Percentiles rank a stretch among this genome's conserved stretches.
Evolutionary conservation across 2,329 filamentous ascomycete species (phyloP).

Genomic region (Colletotrichum navitas): DNA sequence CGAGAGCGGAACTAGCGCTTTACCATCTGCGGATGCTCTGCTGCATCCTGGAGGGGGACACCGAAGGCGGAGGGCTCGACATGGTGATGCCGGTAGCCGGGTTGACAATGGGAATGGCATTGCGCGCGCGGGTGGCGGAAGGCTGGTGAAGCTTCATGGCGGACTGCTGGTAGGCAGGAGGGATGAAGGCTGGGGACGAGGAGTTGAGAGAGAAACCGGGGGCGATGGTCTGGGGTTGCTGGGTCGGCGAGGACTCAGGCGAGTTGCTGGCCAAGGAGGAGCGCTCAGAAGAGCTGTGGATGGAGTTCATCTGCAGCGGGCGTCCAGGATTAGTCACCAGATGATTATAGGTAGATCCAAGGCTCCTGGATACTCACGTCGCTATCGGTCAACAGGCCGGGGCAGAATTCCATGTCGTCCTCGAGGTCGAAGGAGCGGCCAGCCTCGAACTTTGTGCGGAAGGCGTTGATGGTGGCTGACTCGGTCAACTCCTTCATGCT

Average conservation of each 20-base stretch:
- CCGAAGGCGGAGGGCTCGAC: slow-evolving; percentile 85
- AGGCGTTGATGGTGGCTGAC: slow-evolving; percentile 79
- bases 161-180: slow-evolving; percentile 72
- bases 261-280: slow-evolving; percentile 96
- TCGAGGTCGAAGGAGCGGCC: slow-evolving; percentile 95
- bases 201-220: slow-evolving; percentile 82
- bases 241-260: slow-evolving; percentile 89
- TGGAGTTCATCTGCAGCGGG: slow-evolving; percentile 81
- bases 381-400: slow-evolving; percentile 89
- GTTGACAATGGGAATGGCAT: slow-evolving; percentile 98
- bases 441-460: slow-evolving; percentile 90
- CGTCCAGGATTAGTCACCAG: slow-evolving; percentile 48
- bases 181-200: slow-evolving; percentile 74
- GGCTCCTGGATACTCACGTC: slow-evolving; percentile 75
- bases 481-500: slow-evolving; percentile 90
- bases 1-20: slow-evolving; percentile 52
- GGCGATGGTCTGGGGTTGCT: slow-evolving; percentile 84
- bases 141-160: slow-evolving; percentile 91
- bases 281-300: slow-evolving; percentile 92
- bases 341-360: slow-evolving; percentile 14
- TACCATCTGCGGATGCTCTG: slow-evolving; percentile 70
- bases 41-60: slow-evolving; percentile 73
- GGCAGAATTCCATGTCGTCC: slow-evolving; percentile 96
- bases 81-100: slow-evolving; percentile 90
- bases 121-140: slow-evolving; percentile 87